These are phyloP conservation scores for Monilinia polystroma DNA, from an alignment of 2,329 filamentous ascomycete species.

Conservation along the genomic window DNA sequence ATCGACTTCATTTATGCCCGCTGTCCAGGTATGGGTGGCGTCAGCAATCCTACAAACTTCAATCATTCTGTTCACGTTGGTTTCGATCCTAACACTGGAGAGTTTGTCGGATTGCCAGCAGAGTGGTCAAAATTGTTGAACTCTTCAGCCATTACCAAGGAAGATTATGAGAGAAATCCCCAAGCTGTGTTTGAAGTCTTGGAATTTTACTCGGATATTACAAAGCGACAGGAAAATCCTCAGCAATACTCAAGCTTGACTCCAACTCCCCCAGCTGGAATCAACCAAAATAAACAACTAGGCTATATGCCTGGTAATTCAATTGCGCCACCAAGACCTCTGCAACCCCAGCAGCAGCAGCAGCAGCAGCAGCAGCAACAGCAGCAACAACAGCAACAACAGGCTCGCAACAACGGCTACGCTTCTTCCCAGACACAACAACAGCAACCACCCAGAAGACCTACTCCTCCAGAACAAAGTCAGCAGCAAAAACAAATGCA, in stretches of 20 bases:
- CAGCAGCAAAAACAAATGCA: conserved; percentile 60
- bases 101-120: conserved; percentile 88
- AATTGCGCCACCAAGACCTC: conserved; percentile 68
- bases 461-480: conserved; percentile 48
- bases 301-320: conserved; percentile 53
- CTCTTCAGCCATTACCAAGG: conserved; percentile 94
- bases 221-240: conserved; percentile 71
- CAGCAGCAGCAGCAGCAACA: conserved; percentile 42
- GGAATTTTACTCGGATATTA: conserved; percentile 82
- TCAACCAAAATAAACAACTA: conserved; percentile 61
- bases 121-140: conserved; percentile 98
- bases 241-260: conserved; percentile 66
- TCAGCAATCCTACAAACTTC: conserved; percentile 98
- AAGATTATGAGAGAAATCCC: conserved; percentile 97
- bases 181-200: conserved; percentile 79
- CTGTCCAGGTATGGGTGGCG: conserved; percentile 95
- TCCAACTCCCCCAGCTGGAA: conserved; percentile 59
- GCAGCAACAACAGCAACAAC: conserved; percentile 31
- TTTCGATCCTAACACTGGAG: conserved; percentile 91
- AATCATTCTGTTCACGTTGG: conserved; percentile 95
- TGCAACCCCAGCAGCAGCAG: conserved; percentile 50
- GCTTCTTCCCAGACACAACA: conserved; percentile 34
- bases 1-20: conserved; percentile 97
- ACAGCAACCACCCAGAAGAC: conserved; percentile 41
- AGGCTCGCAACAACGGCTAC: conserved; percentile 44